Evolutionary conservation across 306 rosid species (phyloP).

Genomic region (Rosa persica): DNA sequence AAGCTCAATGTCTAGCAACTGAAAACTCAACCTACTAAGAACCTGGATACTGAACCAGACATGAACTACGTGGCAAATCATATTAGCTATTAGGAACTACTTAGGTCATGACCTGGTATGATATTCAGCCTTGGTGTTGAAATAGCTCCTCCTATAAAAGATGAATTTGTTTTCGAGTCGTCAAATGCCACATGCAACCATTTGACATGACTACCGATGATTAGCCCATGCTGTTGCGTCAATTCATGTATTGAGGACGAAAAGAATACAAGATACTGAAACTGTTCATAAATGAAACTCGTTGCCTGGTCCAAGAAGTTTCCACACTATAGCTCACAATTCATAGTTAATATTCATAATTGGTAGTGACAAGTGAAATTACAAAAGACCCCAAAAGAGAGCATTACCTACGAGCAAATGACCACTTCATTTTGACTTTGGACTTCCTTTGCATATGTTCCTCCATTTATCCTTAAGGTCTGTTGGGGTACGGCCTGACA

Average conservation of each 20-base stretch:
- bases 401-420: constrained; percentile 3
- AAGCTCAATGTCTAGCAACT: background rate
- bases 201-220: background rate
- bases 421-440: constrained; percentile 13
- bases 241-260: background rate
- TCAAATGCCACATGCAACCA: background rate
- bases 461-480: constrained; percentile 74
- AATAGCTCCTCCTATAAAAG: background rate
- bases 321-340: background rate
- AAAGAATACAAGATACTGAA: background rate
- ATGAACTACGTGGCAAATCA: background rate
- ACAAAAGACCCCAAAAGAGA: background rate
- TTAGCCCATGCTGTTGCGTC: background rate
- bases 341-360: background rate
- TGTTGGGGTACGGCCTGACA: constrained; percentile 34
- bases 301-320: background rate
- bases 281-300: background rate
- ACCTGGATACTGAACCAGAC: background rate
- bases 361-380: background rate
- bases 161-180: background rate
- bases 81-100: background rate
- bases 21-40: background rate
- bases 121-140: background rate
- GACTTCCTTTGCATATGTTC: constrained; percentile 40
- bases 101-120: background rate